Evolutionary conservation across 2,329 filamentous ascomycete species (phyloP).

Genomic region (Shiraia bambusicola): DNA sequence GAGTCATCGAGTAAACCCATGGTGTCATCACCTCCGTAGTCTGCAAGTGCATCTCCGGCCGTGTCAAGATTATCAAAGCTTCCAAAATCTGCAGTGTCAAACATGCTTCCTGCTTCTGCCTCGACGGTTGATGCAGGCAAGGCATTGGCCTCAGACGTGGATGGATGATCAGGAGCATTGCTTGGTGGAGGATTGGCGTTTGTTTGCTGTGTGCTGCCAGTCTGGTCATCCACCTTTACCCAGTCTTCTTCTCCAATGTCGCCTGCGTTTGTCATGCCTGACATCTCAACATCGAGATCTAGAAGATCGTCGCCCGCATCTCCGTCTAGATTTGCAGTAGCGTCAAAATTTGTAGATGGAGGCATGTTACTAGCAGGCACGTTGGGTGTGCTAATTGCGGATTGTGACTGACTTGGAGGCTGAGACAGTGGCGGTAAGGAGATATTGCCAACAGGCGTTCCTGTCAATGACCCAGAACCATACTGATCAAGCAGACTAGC

Average conservation of each 20-base stretch:
- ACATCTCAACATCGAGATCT: slow-evolving; percentile 58
- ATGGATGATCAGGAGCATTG: slow-evolving; percentile 18
- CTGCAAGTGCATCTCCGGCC: slow-evolving; percentile 44
- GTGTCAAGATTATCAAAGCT: slow-evolving; percentile 43
- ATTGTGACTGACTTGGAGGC: slow-evolving; percentile 60
- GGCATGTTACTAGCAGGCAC: slow-evolving; percentile 25
- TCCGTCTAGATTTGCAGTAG: slow-evolving; percentile 26
- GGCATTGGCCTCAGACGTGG: slow-evolving; percentile 15
- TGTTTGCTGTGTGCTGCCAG: slow-evolving; percentile 20
- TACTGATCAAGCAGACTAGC: slow-evolving; percentile 69
- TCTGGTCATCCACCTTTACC: slow-evolving; percentile 38
- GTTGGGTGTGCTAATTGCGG: slow-evolving; percentile 59
- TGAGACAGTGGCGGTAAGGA: slow-evolving; percentile 58
- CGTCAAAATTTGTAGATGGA: slow-evolving; percentile 29
- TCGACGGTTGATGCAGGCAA: slow-evolving; percentile 28
- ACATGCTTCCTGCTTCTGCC: slow-evolving; percentile 39
- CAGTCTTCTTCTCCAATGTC: slow-evolving; percentile 42
- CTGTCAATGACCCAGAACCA: slow-evolving; percentile 61
- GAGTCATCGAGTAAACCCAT: slow-evolving; percentile 44
- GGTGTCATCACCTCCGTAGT: slow-evolving; percentile 41
- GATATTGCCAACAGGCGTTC: slow-evolving; percentile 63
- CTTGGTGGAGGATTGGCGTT: slow-evolving; percentile 18
- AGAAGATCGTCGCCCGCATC: slow-evolving; percentile 38
- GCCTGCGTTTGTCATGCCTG: slow-evolving; percentile 51
- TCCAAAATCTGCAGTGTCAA: slow-evolving; percentile 41